Conservation (phyloP, 805 yeast species). For the Zygosaccharomyces bailii region DNA sequence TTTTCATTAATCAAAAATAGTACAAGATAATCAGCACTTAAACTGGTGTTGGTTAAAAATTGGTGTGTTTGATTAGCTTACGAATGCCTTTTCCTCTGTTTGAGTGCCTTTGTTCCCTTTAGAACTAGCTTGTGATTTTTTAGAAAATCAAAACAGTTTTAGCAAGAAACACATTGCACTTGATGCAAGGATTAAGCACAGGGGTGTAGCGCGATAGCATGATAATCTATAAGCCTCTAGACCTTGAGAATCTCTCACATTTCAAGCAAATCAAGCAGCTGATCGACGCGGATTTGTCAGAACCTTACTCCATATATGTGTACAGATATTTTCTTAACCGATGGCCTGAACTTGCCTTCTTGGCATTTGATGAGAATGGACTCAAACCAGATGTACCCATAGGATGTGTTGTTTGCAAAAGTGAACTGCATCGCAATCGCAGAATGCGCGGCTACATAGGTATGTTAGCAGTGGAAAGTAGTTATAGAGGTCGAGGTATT, state of each 20-base stretch:
- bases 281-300: slow-evolving; percentile 74
- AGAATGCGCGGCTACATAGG: slow-evolving; percentile 90
- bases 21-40: no score
- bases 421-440: slow-evolving; percentile 64
- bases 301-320: slow-evolving; percentile 92
- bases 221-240: slow-evolving; percentile 27
- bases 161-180: neutral
- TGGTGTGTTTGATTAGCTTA: neutral
- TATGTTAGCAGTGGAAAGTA: slow-evolving; percentile 82
- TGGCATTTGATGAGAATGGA: slow-evolving; percentile 46
- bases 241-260: slow-evolving; percentile 33
- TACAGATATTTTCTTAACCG: slow-evolving; percentile 84
- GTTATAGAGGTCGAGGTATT: slow-evolving; percentile 72
- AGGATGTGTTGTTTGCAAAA: slow-evolving; percentile 85
- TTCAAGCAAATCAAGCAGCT: slow-evolving; percentile 51
- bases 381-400: slow-evolving; percentile 41
- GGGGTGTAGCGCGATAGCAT: neutral
- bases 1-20: slow-evolving; percentile 4
- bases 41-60: no score
- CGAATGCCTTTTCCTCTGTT: neutral
- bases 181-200: neutral
- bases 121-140: neutral
- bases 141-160: neutral
- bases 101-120: neutral
- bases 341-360: slow-evolving; percentile 82